Evolutionary conservation across 2,329 filamentous ascomycete species (phyloP).

Genomic region (Penicillium hesseltinei): DNA sequence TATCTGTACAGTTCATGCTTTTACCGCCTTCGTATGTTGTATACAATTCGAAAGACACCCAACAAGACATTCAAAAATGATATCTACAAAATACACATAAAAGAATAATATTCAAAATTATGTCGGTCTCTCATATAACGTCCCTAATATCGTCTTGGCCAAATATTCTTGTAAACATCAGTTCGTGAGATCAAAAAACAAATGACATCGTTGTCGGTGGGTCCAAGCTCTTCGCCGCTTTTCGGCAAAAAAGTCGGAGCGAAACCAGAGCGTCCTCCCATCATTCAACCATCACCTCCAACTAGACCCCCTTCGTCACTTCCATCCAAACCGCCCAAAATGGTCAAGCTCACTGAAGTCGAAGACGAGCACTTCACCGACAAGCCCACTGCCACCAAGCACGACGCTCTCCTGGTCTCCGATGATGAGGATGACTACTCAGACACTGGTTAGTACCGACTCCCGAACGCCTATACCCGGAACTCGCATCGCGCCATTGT

Average conservation of each 20-base stretch:
- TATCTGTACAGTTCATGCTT: too few relatives aligned
- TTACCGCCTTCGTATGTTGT: too few relatives aligned
- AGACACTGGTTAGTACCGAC: slow-evolving; percentile 70
- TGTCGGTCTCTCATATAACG: too few relatives aligned
- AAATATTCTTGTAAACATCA: too few relatives aligned
- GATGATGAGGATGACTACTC: slow-evolving; percentile 76
- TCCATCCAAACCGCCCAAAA: slow-evolving; percentile 44
- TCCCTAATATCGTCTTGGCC: too few relatives aligned
- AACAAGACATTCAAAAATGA: too few relatives aligned
- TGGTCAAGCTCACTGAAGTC: slow-evolving; percentile 97
- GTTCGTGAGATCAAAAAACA: not conserved
- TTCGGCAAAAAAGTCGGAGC: slow-evolving; percentile 43
- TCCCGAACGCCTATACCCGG: slow-evolving; percentile 1
- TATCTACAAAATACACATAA: too few relatives aligned
- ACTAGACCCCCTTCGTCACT: slow-evolving; percentile 6
- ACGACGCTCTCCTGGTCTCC: slow-evolving; percentile 52
- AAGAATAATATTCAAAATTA: too few relatives aligned
- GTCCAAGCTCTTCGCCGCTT: slow-evolving; percentile 36
- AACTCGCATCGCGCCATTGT: slow-evolving; percentile 5
- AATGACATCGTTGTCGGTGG: slow-evolving; percentile 14
- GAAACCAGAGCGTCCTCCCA: slow-evolving; percentile 28
- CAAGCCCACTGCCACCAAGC: slow-evolving; percentile 61
- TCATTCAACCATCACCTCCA: slow-evolving; percentile 20
- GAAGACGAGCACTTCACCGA: slow-evolving; percentile 89
- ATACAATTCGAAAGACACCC: too few relatives aligned